Base-by-base conservation (phyloP, 495 filamentous ascomycete species). In the Hyaloscypha variabilis region DNA sequence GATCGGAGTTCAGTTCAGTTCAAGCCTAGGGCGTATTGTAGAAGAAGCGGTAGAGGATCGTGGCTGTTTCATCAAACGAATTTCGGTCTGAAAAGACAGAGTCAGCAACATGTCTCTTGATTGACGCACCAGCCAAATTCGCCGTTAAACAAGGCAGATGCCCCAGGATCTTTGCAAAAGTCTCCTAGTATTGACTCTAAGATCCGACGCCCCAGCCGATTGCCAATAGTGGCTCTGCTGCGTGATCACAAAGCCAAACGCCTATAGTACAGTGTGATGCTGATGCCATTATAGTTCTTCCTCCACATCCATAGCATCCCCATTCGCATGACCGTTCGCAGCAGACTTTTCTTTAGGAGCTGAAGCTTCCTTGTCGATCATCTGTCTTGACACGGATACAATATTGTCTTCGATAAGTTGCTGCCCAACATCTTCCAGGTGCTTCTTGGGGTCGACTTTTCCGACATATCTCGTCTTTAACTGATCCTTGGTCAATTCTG, bases 361-460 rank as follows among this genome's bases (percentile, higher is more conserved):
- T 19, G 81, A 92, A 14, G 95, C 95, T 74, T 98, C 96, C 79
- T 98, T 99, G 80, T 98, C 96, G 69, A 99, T 97, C 95, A 99
- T 97, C 77, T 97, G 93, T 68, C 94, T 84, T 58, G 93, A 94
- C 5, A 97, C 93, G 8, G 92, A 91, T 6, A 99, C 95, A 62
- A 99, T 98, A 77, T 99, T 99, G 82, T 98, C 94, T 79, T 99
- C 95, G 71, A 99, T 97, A 62, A 97, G 85, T 71, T 92, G 87
- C 78, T 97, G 94, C 65, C 96, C 95, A 62, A 99, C 88, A 71
- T 96, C 92, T 77, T 97, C 95, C 73, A 99, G 82, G 76, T 99
- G 95, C 83, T 99, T 99, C 90, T 99, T 99, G 30, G 95, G 95
- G 73, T 99, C 95, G 71, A 98, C 86, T 81, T 97, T 98, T 74